These are phyloP conservation scores for Blastocystis sp. DNA, from an alignment of 352 stramenopile genomes.

Conservation along the genomic window DNA sequence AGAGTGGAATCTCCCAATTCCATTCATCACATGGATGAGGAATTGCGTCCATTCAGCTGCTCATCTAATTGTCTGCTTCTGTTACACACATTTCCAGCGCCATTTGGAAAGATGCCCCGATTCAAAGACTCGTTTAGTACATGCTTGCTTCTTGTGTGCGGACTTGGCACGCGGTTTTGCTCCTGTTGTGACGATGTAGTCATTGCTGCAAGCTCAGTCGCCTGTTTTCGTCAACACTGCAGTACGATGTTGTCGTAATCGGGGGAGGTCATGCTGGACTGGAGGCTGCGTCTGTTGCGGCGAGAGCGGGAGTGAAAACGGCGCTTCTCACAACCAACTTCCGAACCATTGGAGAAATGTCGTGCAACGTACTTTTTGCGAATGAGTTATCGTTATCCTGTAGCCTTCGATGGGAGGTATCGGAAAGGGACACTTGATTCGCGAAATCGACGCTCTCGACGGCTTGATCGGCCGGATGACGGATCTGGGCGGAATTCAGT, in stretches of 20 bases:
- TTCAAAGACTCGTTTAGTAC: too few species aligned
- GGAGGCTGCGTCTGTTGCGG: constrained; percentile 84
- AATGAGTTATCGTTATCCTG: constrained; percentile 19
- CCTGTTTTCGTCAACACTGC: constrained; percentile 25
- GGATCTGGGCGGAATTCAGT: constrained; percentile 92
- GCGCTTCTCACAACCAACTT: constrained; percentile 90
- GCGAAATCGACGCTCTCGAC: constrained; percentile 93
- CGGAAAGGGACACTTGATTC: constrained; percentile 94
- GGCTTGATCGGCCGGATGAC: constrained; percentile 92
- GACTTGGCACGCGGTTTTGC: not conserved
- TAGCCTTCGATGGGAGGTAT: constrained; percentile 93
- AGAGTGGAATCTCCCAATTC: too few species aligned
- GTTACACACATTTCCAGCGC: too few species aligned
- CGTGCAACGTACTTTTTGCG: constrained; percentile 83
- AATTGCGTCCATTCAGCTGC: too few species aligned
- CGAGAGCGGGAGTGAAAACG: constrained; percentile 84
- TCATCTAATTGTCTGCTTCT: too few species aligned
- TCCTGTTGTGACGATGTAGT: constrained; percentile 5
- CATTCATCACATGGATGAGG: too few species aligned
- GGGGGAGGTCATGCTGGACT: constrained; percentile 85
- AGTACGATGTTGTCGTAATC: constrained; percentile 84
- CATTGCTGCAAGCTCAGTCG: not conserved
- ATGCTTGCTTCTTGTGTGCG: not conserved
- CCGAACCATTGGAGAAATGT: constrained; percentile 92
- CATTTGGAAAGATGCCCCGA: too few species aligned